Evolutionary conservation across 352 stramenopile genomes (phyloP).

Genomic region (Phytophthora vignae): DNA sequence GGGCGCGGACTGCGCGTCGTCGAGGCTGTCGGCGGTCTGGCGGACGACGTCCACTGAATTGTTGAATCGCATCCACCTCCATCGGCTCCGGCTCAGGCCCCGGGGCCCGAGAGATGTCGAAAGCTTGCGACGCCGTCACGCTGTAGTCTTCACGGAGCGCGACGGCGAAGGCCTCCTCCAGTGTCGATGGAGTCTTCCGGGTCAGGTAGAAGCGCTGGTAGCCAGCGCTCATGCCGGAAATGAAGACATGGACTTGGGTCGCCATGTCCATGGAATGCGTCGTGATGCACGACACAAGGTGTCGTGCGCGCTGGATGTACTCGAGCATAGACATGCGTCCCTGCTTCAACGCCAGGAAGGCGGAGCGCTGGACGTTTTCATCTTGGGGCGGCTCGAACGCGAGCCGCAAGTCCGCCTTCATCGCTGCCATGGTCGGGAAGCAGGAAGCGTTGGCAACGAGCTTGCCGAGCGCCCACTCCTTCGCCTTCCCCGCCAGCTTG

Average conservation of each 20-base stretch:
- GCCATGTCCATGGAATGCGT: conserved; percentile 18
- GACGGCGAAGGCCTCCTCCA: conserved; percentile 20
- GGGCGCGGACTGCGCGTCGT: neutral
- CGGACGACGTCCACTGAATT: neutral
- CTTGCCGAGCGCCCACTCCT: conserved; percentile 20
- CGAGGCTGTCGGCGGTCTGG: neutral
- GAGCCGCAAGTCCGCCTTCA: conserved; percentile 14
- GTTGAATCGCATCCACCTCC: conserved; percentile 25
- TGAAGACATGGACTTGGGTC: conserved; percentile 35
- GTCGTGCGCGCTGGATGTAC: conserved; percentile 30
- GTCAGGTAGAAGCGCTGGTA: conserved; percentile 32
- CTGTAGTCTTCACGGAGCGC: conserved; percentile 30
- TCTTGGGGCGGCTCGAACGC: conserved; percentile 32
- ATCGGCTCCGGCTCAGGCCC: conserved; percentile 10
- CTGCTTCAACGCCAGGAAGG: conserved; percentile 27
- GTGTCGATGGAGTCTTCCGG: conserved; percentile 4
- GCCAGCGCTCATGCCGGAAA: conserved; percentile 24
- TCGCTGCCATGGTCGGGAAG: conserved; percentile 6
- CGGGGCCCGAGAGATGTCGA: neutral
- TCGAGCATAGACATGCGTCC: conserved; percentile 21
- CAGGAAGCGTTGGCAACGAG: conserved; percentile 16
- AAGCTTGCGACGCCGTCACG: conserved; percentile 15
- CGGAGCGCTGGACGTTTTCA: conserved; percentile 9
- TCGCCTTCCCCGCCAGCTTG: neutral
- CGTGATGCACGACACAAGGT: conserved; percentile 21